These are phyloP conservation scores for Collybia sp. DNA, from an alignment of 768 basidiomycete genomes.

Conservation along the genomic window DNA sequence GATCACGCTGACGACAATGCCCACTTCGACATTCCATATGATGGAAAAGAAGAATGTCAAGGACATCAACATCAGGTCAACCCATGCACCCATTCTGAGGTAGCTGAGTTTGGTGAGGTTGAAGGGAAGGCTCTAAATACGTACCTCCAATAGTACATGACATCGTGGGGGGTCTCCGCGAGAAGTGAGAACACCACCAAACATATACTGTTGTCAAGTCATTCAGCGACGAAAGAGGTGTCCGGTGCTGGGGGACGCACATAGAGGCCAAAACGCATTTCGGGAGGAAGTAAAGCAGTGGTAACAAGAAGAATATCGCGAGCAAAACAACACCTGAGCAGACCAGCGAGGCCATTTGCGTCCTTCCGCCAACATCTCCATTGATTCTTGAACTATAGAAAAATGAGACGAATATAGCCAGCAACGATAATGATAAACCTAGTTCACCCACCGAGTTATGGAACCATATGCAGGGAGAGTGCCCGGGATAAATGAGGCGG, in stretches of 20 bases:
- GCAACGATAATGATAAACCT: slow-evolving; percentile 4
- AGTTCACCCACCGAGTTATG: slow-evolving; percentile 66
- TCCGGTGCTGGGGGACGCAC: slow-evolving; percentile 37
- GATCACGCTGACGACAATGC: slow-evolving; percentile 84
- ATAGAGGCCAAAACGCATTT: slow-evolving; percentile 88
- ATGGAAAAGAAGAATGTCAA: slow-evolving; percentile 87
- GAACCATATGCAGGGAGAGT: slow-evolving; percentile 91
- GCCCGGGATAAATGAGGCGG: slow-evolving; percentile 78
- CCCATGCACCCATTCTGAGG: slow-evolving; percentile 84
- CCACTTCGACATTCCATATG: slow-evolving; percentile 89
- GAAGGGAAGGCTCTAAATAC: slow-evolving; percentile 11
- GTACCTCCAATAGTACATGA: slow-evolving; percentile 80
- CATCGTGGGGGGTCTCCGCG: slow-evolving; percentile 82
- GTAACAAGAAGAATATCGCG: slow-evolving; percentile 87
- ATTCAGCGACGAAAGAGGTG: neutral
- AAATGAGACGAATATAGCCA: neutral
- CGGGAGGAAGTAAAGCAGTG: slow-evolving; percentile 80
- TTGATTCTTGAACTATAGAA: slow-evolving; percentile 74
- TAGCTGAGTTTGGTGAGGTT: neutral
- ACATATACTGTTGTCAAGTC: slow-evolving; percentile 54
- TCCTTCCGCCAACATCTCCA: slow-evolving; percentile 81
- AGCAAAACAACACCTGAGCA: slow-evolving; percentile 72
- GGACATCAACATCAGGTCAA: slow-evolving; percentile 80
- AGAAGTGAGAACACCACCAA: slow-evolving; percentile 84
- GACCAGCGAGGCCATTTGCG: slow-evolving; percentile 85